Evolutionary conservation across 495 filamentous ascomycete genomes (phyloP), one percentile per base, ranked within the genome.

Genomic region (Aspergillus bridgeri): DNA sequence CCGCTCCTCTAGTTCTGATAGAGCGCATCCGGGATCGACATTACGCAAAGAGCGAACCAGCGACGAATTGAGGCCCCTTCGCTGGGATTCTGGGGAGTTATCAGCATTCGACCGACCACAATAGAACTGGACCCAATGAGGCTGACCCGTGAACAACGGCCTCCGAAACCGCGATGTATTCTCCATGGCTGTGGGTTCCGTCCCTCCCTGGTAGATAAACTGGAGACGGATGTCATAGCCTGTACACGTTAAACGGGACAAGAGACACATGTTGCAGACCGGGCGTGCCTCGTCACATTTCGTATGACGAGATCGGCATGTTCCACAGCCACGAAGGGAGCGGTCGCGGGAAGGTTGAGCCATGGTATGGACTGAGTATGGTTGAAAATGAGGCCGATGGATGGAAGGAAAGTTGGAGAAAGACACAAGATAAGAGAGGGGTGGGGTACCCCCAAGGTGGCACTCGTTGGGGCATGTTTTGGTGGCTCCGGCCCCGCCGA

Each of bases 211-310:
- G 6, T 53, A 54, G 24, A 65, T 57, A 46, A 70, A 70, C 53
- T 62, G 56, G 3, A 70, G 56, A 20, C 62, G 59, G 3, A 66
- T 70, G 42, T 65, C 62, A 29, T 70, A 70, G 9, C 60, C 58
- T 19, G 56, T 58, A 25, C 63, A 68, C 3, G 47, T 8, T 2
- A 66, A 20, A 0, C 59, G 56, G 6, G 58, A 54, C 18, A 58
- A 57, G 38, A 33, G 27, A 44, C 68, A 70, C 58, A 66, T 61
- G 19, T 54, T 54, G 53, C 65, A 70, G 25, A 60, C 58, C n/a
- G 61, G 68, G 3, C 61, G 68, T 13, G 55, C 48, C 45, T 68
- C 65, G 29, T 70, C 68, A 48, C 64, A 71, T 58, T 69, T 68
- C 5, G 60, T 55, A 60, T 69, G 66, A 2, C 64, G 64, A 22